These are phyloP conservation scores for Lagenaria siceraria DNA, from an alignment of 306 rosid species.

Conservation along the genomic window DNA sequence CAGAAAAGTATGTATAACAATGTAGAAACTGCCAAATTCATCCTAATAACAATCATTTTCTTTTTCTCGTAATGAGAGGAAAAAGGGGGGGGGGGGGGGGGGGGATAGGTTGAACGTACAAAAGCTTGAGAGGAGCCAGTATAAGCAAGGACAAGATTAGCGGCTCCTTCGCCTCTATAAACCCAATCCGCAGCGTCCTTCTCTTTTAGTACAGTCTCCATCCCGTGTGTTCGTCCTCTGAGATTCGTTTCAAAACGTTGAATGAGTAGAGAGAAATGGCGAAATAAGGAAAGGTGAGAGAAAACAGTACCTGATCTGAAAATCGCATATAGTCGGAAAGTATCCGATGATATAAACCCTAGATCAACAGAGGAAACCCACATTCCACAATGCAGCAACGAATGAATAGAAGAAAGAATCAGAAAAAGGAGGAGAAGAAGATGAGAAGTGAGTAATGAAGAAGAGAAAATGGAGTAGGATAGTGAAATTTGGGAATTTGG, in stretches of 20 bases:
- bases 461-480: background rate
- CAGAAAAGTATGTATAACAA: background rate
- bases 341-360: conserved; percentile 2
- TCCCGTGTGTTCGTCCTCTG: conserved; percentile 14
- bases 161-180: conserved; percentile 97
- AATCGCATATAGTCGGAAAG: background rate
- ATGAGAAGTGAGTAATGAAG: background rate
- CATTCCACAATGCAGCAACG: background rate
- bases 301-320: background rate
- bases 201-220: conserved; percentile 37
- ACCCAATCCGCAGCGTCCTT: conserved; percentile 58
- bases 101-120: conserved; percentile 21
- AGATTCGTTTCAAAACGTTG: background rate
- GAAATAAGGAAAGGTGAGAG: background rate
- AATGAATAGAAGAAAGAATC: background rate
- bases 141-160: conserved; percentile 73
- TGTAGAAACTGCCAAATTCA: background rate
- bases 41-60: background rate
- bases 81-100: background rate
- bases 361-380: background rate
- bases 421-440: background rate
- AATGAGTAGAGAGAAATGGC: background rate
- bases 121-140: conserved; percentile 50
- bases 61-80: background rate
- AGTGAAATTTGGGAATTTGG: background rate